phyloP scores from a whole-genome alignment of 768 basidiomycete genomes.

The Rhizopogon vulgaris region DNA sequence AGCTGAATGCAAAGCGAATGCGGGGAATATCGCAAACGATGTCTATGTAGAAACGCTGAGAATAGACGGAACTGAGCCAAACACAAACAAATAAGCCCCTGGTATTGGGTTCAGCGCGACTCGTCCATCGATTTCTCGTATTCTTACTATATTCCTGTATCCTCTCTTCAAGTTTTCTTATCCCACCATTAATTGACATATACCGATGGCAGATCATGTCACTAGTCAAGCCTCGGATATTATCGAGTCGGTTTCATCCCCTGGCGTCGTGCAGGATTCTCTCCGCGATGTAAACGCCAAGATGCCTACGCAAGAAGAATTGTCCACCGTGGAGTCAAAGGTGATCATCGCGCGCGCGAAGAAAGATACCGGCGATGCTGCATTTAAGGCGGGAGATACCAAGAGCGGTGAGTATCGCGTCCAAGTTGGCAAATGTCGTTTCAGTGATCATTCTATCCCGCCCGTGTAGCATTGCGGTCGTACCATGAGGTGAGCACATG shows the following conservation, averaged over 20 bases:
- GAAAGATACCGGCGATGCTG: slow-evolving; percentile 61
- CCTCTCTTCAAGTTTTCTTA: background rate
- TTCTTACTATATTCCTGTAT: background rate
- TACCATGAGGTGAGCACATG: slow-evolving; percentile 62
- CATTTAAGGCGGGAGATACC: slow-evolving; percentile 60
- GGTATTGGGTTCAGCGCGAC: no score
- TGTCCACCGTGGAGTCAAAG: slow-evolving; percentile 38
- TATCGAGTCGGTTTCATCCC: background rate
- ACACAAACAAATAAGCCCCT: background rate
- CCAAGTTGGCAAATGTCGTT: background rate
- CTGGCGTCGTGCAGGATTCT: background rate
- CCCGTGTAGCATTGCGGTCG: slow-evolving; percentile 48
- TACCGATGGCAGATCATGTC: background rate
- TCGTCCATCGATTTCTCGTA: background rate
- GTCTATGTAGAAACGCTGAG: background rate
- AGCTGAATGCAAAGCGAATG: background rate
- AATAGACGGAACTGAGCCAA: background rate
- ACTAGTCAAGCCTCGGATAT: background rate
- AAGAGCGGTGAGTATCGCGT: slow-evolving; percentile 44
- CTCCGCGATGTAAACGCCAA: slow-evolving; percentile 15
- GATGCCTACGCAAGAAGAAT: slow-evolving; percentile 12
- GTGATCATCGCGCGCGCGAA: slow-evolving; percentile 56
- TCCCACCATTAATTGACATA: background rate
- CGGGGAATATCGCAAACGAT: background rate
- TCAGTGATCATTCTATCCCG: background rate